Evolutionary conservation across 768 basidiomycete genomes (phyloP).

Genomic region (Tulasnella sp.): DNA sequence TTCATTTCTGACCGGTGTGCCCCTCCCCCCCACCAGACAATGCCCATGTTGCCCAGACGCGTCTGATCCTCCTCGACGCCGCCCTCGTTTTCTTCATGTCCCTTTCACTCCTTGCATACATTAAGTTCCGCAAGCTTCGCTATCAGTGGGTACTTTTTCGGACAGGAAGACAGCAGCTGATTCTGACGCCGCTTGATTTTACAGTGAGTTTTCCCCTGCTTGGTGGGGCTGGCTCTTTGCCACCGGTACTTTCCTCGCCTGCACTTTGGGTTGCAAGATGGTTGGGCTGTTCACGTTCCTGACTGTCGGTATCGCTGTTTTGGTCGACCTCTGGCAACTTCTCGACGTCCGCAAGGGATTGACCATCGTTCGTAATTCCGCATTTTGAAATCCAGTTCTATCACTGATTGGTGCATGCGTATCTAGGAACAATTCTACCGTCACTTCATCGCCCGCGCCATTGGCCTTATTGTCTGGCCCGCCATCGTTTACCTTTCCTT

Average conservation of each 20-base stretch:
- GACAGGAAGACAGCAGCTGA: not conserved
- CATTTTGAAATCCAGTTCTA: slow-evolving; percentile 1
- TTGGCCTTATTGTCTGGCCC: slow-evolving; percentile 85
- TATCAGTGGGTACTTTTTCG: slow-evolving; percentile 54
- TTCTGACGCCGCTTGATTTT: not conserved
- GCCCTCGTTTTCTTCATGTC: slow-evolving; percentile 94
- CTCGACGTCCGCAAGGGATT: slow-evolving; percentile 77
- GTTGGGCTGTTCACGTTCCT: slow-evolving; percentile 90
- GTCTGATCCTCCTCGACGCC: slow-evolving; percentile 92
- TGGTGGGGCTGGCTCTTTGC: slow-evolving; percentile 96
- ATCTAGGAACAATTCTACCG: slow-evolving; percentile 78
- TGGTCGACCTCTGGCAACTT: slow-evolving; percentile 92
- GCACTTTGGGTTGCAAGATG: slow-evolving; percentile 96
- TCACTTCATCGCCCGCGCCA: slow-evolving; percentile 80
- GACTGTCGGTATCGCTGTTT: slow-evolving; percentile 83
- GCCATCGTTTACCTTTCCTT: slow-evolving; percentile 87
- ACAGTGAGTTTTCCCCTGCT: slow-evolving; percentile 75
- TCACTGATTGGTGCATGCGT: not conserved
- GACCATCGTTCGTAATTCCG: slow-evolving; percentile 55
- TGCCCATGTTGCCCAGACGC: slow-evolving; percentile 92
- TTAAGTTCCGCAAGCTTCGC: slow-evolving; percentile 91
- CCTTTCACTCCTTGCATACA: slow-evolving; percentile 85
- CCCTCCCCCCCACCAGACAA: slow-evolving; percentile 57
- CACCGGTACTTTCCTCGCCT: slow-evolving; percentile 91
- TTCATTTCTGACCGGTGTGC: not conserved